phyloP scores from a whole-genome alignment of 495 filamentous ascomycete genomes.

The Hypoxylon cercidicola region DNA sequence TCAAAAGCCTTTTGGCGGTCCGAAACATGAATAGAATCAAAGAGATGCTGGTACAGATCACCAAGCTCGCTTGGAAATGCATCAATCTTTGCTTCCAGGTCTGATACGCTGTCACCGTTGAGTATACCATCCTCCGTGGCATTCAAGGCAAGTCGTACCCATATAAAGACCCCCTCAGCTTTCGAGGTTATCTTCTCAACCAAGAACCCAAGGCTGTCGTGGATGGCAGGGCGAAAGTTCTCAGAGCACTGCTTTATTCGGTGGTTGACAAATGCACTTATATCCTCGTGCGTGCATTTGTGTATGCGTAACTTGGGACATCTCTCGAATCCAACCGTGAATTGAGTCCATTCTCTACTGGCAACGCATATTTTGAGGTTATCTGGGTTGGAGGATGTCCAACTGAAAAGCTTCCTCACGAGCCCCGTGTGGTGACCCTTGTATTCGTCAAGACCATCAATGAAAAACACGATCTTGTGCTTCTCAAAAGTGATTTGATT shows the following conservation, averaged over 20 bases:
- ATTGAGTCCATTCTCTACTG: conserved; percentile 55
- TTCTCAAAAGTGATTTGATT: conserved; percentile 1
- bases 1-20: conserved; percentile 14
- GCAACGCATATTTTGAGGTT: conserved; percentile 56
- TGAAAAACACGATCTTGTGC: conserved; percentile 51
- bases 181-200: conserved; percentile 30
- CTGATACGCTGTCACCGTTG: conserved; percentile 25
- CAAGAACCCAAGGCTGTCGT: background rate
- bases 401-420: conserved; percentile 18
- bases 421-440: conserved; percentile 28
- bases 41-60: conserved; percentile 1
- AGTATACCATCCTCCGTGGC: conserved; percentile 26
- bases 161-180: conserved; percentile 51
- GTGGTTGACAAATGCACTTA: conserved; percentile 29
- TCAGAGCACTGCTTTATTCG: conserved; percentile 10
- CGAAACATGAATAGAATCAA: conserved; percentile 6
- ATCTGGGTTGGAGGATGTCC: conserved; percentile 11
- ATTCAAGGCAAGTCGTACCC: conserved; percentile 37
- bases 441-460: conserved; percentile 54
- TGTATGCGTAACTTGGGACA: conserved; percentile 27
- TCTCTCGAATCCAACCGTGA: conserved; percentile 46
- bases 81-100: conserved; percentile 20
- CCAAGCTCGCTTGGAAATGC: conserved; percentile 15
- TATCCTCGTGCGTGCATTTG: conserved; percentile 24
- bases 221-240: background rate